phyloP scores from a whole-genome alignment of 768 basidiomycete species.

The Trametes coccinea region DNA sequence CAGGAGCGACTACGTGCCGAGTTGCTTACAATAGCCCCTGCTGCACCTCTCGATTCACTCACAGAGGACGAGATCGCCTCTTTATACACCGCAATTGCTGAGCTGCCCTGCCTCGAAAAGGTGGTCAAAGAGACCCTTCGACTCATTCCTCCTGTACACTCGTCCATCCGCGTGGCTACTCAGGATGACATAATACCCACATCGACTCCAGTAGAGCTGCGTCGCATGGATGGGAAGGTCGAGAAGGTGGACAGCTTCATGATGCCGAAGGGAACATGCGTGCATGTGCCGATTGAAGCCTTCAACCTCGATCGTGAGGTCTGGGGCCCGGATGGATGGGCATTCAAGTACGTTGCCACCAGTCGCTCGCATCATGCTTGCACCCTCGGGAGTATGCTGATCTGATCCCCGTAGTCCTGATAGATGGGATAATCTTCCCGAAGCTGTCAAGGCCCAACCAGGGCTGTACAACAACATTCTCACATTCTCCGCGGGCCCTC shows the following conservation, averaged over 20 bases:
- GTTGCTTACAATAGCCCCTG: conserved; percentile 47
- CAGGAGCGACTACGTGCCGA: conserved; percentile 77
- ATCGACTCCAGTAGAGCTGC: conserved; percentile 54
- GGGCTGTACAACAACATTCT: conserved; percentile 72
- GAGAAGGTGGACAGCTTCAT: conserved; percentile 44
- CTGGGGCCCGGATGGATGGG: conserved; percentile 83
- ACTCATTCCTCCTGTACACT: conserved; percentile 79
- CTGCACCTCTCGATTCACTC: conserved; percentile 41
- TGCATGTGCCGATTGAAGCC: conserved; percentile 79
- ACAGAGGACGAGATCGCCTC: conserved; percentile 67
- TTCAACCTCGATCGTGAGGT: conserved; percentile 76
- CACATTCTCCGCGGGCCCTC: conserved; percentile 79
- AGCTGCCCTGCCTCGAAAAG: conserved; percentile 73
- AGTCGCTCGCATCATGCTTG: neutral
- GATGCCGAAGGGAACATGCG: conserved; percentile 67
- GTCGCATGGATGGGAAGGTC: conserved; percentile 45
- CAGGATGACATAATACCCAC: conserved; percentile 79
- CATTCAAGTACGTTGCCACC: conserved; percentile 57
- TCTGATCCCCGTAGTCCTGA: conserved; percentile 56
- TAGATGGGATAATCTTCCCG: conserved; percentile 77
- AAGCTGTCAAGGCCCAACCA: conserved; percentile 63
- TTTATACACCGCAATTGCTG: conserved; percentile 53
- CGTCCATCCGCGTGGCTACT: conserved; percentile 75
- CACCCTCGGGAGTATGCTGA: neutral
- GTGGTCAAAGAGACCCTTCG: conserved; percentile 75